phyloP scores from a whole-genome alignment of 2,329 filamentous ascomycete species.

The Botryotinia globosa region DNA sequence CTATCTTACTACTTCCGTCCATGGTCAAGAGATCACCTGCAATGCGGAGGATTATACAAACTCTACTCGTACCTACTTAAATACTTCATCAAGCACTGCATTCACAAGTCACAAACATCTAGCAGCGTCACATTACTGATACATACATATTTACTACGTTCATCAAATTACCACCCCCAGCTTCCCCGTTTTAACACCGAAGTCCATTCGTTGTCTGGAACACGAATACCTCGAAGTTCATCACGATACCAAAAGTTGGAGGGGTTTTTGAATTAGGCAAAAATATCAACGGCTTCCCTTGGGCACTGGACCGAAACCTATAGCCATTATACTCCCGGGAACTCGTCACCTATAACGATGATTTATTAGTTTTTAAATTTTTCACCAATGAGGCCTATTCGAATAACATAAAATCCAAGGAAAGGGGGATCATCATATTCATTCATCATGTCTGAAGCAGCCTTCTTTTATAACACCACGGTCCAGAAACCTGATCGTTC shows the following conservation, averaged over 20 bases:
- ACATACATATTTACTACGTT: background rate
- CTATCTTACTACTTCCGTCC: background rate
- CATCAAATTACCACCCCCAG: background rate
- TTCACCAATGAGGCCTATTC: background rate
- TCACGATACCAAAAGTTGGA: background rate
- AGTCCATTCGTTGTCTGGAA: background rate
- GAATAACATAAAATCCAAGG: background rate
- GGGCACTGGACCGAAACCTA: background rate
- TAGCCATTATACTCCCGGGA: background rate
- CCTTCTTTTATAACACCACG: constrained; percentile 30
- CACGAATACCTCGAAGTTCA: background rate
- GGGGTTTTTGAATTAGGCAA: background rate
- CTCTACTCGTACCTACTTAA: background rate
- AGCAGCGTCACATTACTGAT: background rate
- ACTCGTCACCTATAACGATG: background rate
- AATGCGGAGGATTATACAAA: background rate
- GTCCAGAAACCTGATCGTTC: constrained; percentile 26
- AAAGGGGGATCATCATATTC: background rate
- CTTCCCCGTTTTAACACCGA: background rate
- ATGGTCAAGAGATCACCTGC: constrained; percentile 1
- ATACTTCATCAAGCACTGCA: constrained; percentile 2
- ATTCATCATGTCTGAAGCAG: constrained; percentile 31
- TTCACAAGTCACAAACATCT: constrained; percentile 2
- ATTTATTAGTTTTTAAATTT: background rate
- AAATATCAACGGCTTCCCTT: background rate